Percentiles rank a stretch among this genome's conserved stretches.
Conservation (phyloP, 1,284 basidiomycete genomes). For the Ustilago xerochloae region DNA sequence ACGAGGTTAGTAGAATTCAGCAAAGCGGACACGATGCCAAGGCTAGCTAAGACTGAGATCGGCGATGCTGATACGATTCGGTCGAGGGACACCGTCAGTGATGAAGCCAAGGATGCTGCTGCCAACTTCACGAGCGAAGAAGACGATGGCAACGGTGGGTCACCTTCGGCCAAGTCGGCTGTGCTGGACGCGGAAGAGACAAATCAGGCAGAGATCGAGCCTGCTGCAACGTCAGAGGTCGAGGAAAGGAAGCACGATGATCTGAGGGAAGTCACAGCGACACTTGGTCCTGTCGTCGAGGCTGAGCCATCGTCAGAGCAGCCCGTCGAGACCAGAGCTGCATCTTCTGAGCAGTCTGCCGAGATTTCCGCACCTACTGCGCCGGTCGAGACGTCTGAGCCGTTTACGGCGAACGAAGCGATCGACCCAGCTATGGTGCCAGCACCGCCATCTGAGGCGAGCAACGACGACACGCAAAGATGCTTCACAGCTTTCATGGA, state of each 20-base stretch:
- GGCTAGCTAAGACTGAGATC: slow-evolving; percentile 13
- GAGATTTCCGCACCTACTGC: background rate
- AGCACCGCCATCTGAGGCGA: background rate
- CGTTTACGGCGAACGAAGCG: background rate
- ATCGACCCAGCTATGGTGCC: background rate
- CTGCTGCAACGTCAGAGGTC: background rate
- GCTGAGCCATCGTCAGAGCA: background rate
- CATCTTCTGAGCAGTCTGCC: background rate
- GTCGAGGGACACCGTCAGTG: slow-evolving; percentile 12
- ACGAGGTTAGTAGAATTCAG: slow-evolving; percentile 37
- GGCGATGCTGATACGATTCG: slow-evolving; percentile 17
- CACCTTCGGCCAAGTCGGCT: background rate
- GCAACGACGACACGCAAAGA: background rate
- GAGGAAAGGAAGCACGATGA: background rate
- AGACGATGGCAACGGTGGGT: background rate
- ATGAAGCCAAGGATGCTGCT: slow-evolving; percentile 3
- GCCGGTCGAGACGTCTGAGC: background rate
- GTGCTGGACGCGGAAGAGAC: slow-evolving; percentile 2
- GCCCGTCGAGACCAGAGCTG: background rate
- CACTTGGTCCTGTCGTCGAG: background rate
- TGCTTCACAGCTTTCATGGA: slow-evolving; percentile 11
- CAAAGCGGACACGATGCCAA: slow-evolving; percentile 10
- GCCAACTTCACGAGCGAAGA: background rate
- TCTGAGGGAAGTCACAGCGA: background rate
- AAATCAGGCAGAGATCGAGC: background rate